phyloP scores from a whole-genome alignment of 805 yeast genomes.

The Candida maesae region DNA sequence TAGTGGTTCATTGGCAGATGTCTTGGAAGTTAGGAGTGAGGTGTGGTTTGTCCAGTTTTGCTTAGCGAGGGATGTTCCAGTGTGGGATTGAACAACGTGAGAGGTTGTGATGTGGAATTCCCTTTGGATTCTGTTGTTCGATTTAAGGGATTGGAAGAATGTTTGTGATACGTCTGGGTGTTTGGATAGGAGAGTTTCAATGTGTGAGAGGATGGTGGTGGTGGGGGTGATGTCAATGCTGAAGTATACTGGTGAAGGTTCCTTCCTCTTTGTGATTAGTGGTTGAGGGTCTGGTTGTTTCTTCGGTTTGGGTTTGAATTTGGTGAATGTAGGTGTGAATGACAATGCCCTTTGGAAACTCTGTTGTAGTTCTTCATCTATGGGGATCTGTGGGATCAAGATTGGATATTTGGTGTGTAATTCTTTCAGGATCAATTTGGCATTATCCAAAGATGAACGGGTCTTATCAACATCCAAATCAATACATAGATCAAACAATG shows the following conservation, averaged over 20 bases:
- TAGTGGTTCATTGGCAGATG: slow-evolving; percentile 5
- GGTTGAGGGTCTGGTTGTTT: slow-evolving; percentile 3
- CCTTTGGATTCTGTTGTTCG: slow-evolving; percentile 39
- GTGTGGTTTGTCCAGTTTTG: slow-evolving; percentile 28
- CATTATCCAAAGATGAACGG: slow-evolving; percentile 48
- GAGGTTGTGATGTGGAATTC: slow-evolving; percentile 67
- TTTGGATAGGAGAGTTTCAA: background rate
- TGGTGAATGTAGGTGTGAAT: slow-evolving; percentile 50
- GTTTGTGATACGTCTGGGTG: slow-evolving; percentile 1
- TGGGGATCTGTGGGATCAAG: slow-evolving; percentile 38
- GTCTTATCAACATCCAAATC: slow-evolving; percentile 42
- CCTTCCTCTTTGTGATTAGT: slow-evolving; percentile 12
- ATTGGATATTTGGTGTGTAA: slow-evolving; percentile 42
- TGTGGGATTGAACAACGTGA: slow-evolving; percentile 39
- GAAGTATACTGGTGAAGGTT: slow-evolving; percentile 39
- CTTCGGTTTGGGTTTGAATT: slow-evolving; percentile 26
- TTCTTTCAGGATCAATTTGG: slow-evolving; percentile 37
- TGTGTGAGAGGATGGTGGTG: background rate
- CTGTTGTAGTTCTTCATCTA: slow-evolving; percentile 35
- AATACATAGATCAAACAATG: slow-evolving; percentile 60
- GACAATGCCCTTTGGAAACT: slow-evolving; percentile 52
- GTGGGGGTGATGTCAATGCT: slow-evolving; percentile 36
- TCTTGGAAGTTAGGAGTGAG: slow-evolving; percentile 7
- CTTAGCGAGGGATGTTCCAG: slow-evolving; percentile 25
- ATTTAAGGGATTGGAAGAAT: slow-evolving; percentile 23